These are phyloP conservation scores for Moesziomyces sp. DNA, from an alignment of 1,284 basidiomycete genomes.

Conservation along the genomic window DNA sequence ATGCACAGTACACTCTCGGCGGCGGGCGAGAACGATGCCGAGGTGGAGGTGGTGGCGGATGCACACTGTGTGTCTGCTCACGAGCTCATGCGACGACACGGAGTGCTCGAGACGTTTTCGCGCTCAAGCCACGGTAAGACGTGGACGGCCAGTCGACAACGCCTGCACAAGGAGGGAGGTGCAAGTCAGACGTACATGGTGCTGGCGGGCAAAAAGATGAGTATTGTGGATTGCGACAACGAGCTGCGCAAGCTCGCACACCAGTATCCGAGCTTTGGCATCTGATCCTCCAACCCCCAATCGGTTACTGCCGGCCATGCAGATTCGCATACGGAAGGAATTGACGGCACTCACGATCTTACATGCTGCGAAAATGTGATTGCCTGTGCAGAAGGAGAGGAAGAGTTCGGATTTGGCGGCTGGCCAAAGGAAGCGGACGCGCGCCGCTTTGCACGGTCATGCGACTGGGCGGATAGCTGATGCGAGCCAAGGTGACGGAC, in stretches of 20 bases:
- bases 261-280: slow-evolving; percentile 47
- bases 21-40: slow-evolving; percentile 16
- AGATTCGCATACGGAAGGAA: background rate
- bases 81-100: slow-evolving; percentile 34
- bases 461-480: too few species aligned
- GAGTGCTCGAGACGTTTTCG: slow-evolving; percentile 44
- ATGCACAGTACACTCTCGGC: slow-evolving; percentile 28
- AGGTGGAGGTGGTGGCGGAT: slow-evolving; percentile 30
- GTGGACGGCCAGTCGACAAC: slow-evolving; percentile 30
- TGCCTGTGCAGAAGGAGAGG: too few species aligned
- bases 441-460: too few species aligned
- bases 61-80: slow-evolving; percentile 39
- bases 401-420: slow-evolving; percentile 40
- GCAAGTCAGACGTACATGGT: slow-evolving; percentile 44
- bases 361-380: background rate
- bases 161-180: background rate
- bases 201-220: slow-evolving; percentile 44
- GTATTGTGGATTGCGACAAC: slow-evolving; percentile 46
- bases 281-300: slow-evolving; percentile 3
- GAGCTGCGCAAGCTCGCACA: slow-evolving; percentile 44
- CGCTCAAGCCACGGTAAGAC: slow-evolving; percentile 46
- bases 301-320: background rate
- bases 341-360: background rate
- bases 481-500: too few species aligned
- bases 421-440: background rate